Base-by-base conservation (phyloP, 176 grass and related monocot species). In the Avena atlantica region DNA sequence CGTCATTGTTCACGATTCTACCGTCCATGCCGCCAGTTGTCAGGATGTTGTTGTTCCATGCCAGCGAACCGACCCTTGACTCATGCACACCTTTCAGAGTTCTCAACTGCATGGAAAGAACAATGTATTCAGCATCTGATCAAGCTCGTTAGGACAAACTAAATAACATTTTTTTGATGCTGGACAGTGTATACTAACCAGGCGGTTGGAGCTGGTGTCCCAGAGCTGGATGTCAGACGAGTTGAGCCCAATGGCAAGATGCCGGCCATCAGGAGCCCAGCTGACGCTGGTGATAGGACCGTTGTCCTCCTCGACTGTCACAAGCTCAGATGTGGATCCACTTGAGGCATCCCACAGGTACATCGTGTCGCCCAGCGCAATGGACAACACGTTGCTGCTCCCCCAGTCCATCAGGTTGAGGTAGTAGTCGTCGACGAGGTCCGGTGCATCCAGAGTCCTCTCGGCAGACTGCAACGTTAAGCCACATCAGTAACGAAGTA, bases 341-440 rank as follows among this genome's bases (percentile, higher is more conserved):
- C 12, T 87, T 0, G 88, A 86, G 17, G 90, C 87, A 72, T 94
- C 82, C 93, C 93, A 95, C 52, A 90, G 64, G 74, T 95, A 92
- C 69, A 90, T 83, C 0, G 93, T 90, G 83, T 92, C 88, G 52
- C 93, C 74, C 51, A 94, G 61, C 12, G 90, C 93, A 45, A 94
- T 94, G 74, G 90, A 94, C 68, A 94, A 12, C 58, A 94, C 79
- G 29, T 94, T 94, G 79, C 44, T 90, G 79, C 85, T 90, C 59
- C 93, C 93, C 93, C 93, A 94, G 62, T 94, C 93, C 1, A 94
- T 83, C 7, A 94, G 83, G 84, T 94, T 94, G 66, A 94, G 83
- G 62, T 94, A 90, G 86, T 94, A 94, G 79, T 94, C 90, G n/a
- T 94, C 90, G 5, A 94, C 85, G 29, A 94, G 90, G 7, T 92